Conservation (phyloP, 148 eudicot genomes). For the Chenopodium berlandieri region DNA sequence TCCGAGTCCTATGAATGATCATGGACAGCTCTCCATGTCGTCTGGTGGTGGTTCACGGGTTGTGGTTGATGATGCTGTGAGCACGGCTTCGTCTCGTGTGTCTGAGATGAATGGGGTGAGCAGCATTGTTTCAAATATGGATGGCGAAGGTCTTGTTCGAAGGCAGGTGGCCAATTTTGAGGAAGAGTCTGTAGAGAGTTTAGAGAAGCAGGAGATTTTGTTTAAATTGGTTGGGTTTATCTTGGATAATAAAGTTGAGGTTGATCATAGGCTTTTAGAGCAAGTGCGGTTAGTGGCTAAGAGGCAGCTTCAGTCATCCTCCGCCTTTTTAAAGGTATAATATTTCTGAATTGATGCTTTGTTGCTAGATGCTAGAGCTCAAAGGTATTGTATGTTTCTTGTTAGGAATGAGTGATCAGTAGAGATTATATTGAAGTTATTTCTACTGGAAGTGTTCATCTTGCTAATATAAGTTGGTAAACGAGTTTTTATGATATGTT, state of each 20-base stretch:
- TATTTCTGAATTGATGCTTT: background rate
- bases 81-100: slow-evolving; percentile 41
- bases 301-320: slow-evolving; percentile 67
- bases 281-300: slow-evolving; percentile 68
- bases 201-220: slow-evolving; percentile 76
- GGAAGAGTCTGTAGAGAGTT: slow-evolving; percentile 70
- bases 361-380: background rate
- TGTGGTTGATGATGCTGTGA: slow-evolving; percentile 42
- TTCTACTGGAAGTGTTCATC: background rate
- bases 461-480: background rate
- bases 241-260: slow-evolving; percentile 48
- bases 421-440: background rate
- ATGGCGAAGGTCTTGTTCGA: slow-evolving; percentile 37
- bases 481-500: background rate
- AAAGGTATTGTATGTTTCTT: background rate
- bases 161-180: slow-evolving; percentile 53
- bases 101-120: slow-evolving; percentile 52
- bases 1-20: slow-evolving; percentile 46
- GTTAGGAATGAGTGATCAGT: background rate
- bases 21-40: slow-evolving; percentile 49
- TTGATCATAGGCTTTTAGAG: slow-evolving; percentile 66
- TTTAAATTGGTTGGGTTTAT: slow-evolving; percentile 63
- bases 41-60: slow-evolving; percentile 44
- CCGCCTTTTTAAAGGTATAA: slow-evolving; percentile 71
- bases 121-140: slow-evolving; percentile 25